A percentile compares a stretch with the other conserved stretches of the same genome.
Conservation (phyloP, 257 asterid genomes). For the Gynochthodes officinalis region DNA sequence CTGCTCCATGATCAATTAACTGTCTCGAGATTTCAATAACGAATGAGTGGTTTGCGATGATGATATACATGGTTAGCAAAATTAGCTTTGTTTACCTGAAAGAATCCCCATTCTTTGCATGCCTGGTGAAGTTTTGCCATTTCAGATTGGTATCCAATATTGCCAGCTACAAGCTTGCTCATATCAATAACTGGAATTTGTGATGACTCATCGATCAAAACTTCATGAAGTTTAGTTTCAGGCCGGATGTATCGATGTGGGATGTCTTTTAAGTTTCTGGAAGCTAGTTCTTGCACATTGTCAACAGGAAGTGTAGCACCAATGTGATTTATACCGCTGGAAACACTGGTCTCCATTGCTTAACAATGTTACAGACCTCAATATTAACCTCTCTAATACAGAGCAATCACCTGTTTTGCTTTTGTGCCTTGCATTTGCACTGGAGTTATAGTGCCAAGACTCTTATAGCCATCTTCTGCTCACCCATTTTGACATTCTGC, state of each 20-base stretch:
- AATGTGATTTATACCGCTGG: neutral
- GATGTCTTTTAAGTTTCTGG: constrained; percentile 11
- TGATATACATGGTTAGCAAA: too few relatives aligned
- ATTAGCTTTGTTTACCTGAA: constrained; percentile 28
- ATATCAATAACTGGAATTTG: constrained; percentile 33
- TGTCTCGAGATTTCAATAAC: neutral
- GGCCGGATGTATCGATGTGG: constrained; percentile 26
- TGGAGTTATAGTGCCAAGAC: neutral
- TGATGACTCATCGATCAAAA: constrained; percentile 13
- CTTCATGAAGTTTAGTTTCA: constrained; percentile 9
- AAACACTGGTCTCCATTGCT: constrained; percentile 13
- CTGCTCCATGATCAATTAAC: constrained; percentile 31
- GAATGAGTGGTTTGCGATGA: neutral
- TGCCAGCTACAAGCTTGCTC: constrained; percentile 19
- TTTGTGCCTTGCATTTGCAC: neutral
- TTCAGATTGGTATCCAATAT: constrained; percentile 3
- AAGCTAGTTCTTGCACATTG: constrained; percentile 27
- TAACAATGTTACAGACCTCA: neutral
- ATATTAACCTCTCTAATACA: neutral
- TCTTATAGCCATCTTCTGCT: too few relatives aligned
- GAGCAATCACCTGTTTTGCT: neutral
- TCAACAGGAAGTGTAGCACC: constrained; percentile 33
- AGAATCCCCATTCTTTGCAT: constrained; percentile 34
- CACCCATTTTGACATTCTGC: too few relatives aligned
- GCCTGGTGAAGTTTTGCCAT: constrained; percentile 32